Conservation (phyloP, 345 rosid genomes). For the Mallotus nudiflorus region DNA sequence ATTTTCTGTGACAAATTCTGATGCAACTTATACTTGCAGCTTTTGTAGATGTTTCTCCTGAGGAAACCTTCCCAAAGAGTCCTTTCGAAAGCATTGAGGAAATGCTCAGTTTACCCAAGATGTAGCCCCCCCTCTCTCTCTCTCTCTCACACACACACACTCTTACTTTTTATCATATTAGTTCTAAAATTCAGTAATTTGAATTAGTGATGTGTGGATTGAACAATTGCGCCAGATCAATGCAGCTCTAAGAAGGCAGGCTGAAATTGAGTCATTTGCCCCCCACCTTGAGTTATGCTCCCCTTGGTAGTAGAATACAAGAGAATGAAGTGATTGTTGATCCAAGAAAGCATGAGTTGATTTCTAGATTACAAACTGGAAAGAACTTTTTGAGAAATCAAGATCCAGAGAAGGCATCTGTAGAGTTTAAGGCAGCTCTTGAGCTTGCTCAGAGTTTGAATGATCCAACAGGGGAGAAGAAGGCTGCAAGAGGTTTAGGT, state of each 20-base stretch:
- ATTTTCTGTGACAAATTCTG: slow-evolving; percentile 16
- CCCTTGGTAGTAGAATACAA: slow-evolving; percentile 61
- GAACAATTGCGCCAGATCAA: slow-evolving; percentile 94
- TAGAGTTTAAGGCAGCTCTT: slow-evolving; percentile 71
- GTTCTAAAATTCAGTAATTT: background rate
- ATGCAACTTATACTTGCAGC: slow-evolving; percentile 48
- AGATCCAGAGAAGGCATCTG: slow-evolving; percentile 70
- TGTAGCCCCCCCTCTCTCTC: slow-evolving; percentile 32
- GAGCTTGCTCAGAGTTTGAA: slow-evolving; percentile 65
- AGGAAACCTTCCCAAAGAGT: slow-evolving; percentile 61
- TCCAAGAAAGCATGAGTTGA: slow-evolving; percentile 74
- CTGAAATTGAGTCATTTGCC: slow-evolving; percentile 90
- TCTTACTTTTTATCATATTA: slow-evolving; percentile 33
- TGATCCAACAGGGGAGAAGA: slow-evolving; percentile 82
- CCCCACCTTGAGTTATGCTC: slow-evolving; percentile 89
- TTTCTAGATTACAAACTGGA: slow-evolving; percentile 67
- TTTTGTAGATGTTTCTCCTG: slow-evolving; percentile 81
- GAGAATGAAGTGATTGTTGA: slow-evolving; percentile 79
- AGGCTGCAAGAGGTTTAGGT: slow-evolving; percentile 96
- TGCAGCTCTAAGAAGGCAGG: slow-evolving; percentile 88
- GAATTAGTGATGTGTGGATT: slow-evolving; percentile 25
- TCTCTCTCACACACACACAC: background rate
- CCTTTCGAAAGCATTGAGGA: slow-evolving; percentile 62
- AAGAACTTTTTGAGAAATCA: slow-evolving; percentile 84
- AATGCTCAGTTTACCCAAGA: slow-evolving; percentile 48